phyloP scores from a whole-genome alignment of 345 rosid genomes.

The Heritiera fomes region DNA sequence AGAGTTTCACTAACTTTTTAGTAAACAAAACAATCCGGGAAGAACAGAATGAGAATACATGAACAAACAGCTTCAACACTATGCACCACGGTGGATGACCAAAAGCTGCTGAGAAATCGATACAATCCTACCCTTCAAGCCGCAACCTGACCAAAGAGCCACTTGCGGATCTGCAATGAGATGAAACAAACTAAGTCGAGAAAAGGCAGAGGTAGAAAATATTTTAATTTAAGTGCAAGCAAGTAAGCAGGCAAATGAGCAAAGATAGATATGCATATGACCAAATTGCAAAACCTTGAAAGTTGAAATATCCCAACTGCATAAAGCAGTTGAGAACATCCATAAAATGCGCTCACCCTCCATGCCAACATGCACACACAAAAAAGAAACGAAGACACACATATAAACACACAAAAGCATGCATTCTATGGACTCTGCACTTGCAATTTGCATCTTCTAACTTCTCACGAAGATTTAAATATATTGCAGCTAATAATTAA shows the following conservation, averaged over 20 bases:
- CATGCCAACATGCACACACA: background rate
- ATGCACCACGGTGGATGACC: constrained; percentile 21
- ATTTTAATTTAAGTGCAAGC: background rate
- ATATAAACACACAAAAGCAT: background rate
- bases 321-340: background rate
- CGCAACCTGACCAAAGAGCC: constrained; percentile 59
- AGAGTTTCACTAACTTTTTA: background rate
- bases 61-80: constrained; percentile 25
- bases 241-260: background rate
- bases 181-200: constrained; percentile 4
- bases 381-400: background rate
- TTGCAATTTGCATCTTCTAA: background rate
- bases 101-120: constrained; percentile 12
- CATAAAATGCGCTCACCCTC: too few species aligned
- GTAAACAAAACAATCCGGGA: background rate
- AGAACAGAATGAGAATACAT: constrained; percentile 23
- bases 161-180: constrained; percentile 79
- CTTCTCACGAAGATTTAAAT: background rate
- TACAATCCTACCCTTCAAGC: constrained; percentile 44
- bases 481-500: background rate
- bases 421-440: constrained; percentile 6
- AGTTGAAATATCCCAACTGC: background rate
- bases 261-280: background rate
- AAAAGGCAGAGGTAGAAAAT: background rate
- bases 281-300: background rate